Conservation (phyloP, 176 grass and related monocot genomes). For the Carex parvula region DNA sequence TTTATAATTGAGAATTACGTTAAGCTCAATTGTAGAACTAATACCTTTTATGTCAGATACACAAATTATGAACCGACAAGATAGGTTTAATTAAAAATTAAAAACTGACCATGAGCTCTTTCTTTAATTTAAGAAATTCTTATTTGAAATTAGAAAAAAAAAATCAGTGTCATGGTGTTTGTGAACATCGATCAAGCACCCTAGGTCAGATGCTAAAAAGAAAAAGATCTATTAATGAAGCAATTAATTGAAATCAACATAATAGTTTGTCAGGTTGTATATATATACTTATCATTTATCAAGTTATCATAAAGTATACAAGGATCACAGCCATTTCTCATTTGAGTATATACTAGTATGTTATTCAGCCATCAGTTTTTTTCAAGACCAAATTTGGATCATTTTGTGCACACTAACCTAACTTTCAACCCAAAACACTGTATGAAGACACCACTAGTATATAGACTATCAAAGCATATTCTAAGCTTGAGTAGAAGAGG, state of each 20-base stretch:
- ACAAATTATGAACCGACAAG: too few relatives aligned
- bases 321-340: not conserved
- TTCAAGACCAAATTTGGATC: not conserved
- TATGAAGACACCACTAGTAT: slow-evolving; percentile 20
- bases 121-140: not conserved
- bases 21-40: not conserved
- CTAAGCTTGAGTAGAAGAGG: slow-evolving; percentile 21
- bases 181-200: not conserved
- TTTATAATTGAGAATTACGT: not conserved
- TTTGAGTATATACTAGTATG: not conserved
- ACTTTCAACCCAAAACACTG: slow-evolving; percentile 25
- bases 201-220: not conserved
- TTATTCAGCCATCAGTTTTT: not conserved
- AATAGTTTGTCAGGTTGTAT: not conserved
- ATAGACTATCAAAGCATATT: not conserved
- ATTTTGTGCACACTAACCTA: slow-evolving; percentile 45
- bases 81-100: too few relatives aligned
- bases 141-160: not conserved
- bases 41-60: not conserved
- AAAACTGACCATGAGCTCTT: not conserved
- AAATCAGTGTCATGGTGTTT: not conserved
- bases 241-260: not conserved
- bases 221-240: not conserved
- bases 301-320: not conserved
- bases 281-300: too few relatives aligned